A percentile compares a stretch with the other conserved stretches of the same genome.
These are phyloP conservation scores for Colletotrichum ledebouriae DNA, from an alignment of 2,329 filamentous ascomycete genomes.

Conservation along the genomic window DNA sequence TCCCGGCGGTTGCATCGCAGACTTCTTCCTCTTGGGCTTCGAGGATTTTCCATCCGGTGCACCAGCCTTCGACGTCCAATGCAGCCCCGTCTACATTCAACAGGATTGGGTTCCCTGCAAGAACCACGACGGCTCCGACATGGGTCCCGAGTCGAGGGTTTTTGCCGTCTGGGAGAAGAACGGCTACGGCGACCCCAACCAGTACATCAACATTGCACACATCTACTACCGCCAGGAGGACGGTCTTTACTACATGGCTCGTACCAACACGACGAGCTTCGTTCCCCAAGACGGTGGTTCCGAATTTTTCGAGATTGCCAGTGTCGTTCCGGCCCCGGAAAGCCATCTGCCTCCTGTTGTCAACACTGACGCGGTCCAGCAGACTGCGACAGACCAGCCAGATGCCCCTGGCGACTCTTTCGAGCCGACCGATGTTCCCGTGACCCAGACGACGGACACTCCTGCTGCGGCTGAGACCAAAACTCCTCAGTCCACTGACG, in stretches of 20 bases:
- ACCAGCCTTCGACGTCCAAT: conserved; percentile 47
- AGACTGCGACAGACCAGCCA: too few relatives aligned
- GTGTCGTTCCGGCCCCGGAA: background rate
- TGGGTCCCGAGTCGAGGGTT: conserved; percentile 41
- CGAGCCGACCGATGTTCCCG: background rate
- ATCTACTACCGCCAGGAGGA: conserved; percentile 38
- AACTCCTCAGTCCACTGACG: background rate
- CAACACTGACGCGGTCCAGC: background rate
- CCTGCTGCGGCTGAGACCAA: background rate
- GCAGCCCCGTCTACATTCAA: conserved; percentile 46
- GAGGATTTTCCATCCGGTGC: conserved; percentile 45
- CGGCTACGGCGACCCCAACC: conserved; percentile 34
- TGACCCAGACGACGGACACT: too few relatives aligned
- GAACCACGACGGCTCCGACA: conserved; percentile 27
- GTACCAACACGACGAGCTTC: conserved; percentile 2
- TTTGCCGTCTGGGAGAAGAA: conserved; percentile 45
- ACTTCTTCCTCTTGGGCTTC: conserved; percentile 45
- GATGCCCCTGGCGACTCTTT: too few relatives aligned
- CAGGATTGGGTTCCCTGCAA: conserved; percentile 45
- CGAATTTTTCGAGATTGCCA: background rate
- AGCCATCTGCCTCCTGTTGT: background rate
- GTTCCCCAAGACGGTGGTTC: background rate
- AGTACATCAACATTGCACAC: conserved; percentile 46
- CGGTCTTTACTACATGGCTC: conserved; percentile 14
- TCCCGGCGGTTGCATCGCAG: conserved; percentile 45